Percentiles rank a stretch among this genome's conserved stretches.
phyloP scores from a whole-genome alignment of 2,329 filamentous ascomycete genomes.

The Macrophomina pseudophaseolina region DNA sequence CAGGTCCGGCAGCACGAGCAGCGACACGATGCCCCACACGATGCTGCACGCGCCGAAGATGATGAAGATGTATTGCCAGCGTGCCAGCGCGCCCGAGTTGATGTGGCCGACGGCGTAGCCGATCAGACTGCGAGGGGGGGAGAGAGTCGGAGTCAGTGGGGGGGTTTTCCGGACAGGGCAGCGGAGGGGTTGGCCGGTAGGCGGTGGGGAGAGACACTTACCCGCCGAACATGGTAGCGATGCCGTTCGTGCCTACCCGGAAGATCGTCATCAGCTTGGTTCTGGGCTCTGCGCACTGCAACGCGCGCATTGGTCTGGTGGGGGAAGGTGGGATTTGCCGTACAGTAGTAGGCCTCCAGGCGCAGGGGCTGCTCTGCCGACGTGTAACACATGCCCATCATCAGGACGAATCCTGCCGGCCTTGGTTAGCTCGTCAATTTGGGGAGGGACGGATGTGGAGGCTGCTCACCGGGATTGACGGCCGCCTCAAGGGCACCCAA shows the following conservation, averaged over 20 bases:
- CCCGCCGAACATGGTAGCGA: constrained; percentile 67
- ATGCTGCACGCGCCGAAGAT: constrained; percentile 55
- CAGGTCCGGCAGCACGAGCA: constrained; percentile 50
- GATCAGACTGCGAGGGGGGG: constrained; percentile 44
- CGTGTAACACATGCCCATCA: constrained; percentile 49
- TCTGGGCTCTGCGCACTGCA: not conserved
- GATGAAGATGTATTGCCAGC: constrained; percentile 65
- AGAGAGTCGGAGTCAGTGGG: not conserved
- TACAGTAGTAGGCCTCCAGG: constrained; percentile 62
- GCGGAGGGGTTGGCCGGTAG: constrained; percentile 28
- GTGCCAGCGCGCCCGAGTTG: constrained; percentile 49
- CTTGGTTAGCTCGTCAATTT: not conserved
- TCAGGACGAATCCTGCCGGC: constrained; percentile 31
- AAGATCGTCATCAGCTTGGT: not conserved
- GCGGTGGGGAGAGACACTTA: constrained; percentile 26
- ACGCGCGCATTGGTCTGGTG: not conserved
- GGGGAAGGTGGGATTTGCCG: not conserved
- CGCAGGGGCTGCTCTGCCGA: constrained; percentile 57
- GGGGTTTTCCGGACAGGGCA: not conserved
- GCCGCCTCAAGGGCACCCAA: constrained; percentile 43
- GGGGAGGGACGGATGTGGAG: not conserved
- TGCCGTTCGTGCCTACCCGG: constrained; percentile 42
- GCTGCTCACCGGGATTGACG: constrained; percentile 39
- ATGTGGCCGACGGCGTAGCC: constrained; percentile 67
- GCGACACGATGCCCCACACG: constrained; percentile 42